Percentiles rank a stretch among this genome's conserved stretches.
Conservation (phyloP, 139 green algal genomes). For the Spirogloea muscicola region DNA sequence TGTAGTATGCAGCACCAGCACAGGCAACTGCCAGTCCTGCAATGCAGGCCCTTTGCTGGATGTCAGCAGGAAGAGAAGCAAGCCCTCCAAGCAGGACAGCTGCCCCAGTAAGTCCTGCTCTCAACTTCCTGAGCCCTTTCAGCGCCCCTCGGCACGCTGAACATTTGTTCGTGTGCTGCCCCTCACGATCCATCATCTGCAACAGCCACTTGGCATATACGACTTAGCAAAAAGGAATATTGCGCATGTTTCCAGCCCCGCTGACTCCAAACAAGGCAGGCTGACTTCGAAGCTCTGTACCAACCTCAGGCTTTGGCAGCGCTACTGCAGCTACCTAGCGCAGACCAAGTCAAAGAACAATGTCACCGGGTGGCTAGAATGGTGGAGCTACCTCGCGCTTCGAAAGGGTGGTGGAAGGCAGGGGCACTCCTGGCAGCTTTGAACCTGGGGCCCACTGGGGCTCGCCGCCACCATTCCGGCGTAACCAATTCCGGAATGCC, state of each 20-base stretch:
- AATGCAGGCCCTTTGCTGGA: background rate
- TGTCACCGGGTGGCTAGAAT: no score
- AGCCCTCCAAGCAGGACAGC: conserved; percentile 9
- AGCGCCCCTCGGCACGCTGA: conserved; percentile 8
- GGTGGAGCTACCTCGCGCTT: conserved; percentile 26
- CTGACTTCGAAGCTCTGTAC: no score
- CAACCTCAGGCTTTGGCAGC: no score
- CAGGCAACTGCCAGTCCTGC: background rate
- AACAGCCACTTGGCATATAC: no score
- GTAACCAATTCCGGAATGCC: conserved; percentile 46
- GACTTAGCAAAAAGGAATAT: no score
- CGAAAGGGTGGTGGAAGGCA: conserved; percentile 13
- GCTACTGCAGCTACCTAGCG: no score
- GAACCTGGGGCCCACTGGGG: conserved; percentile 19
- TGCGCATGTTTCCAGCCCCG: no score
- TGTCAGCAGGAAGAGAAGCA: background rate
- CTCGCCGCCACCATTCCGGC: conserved; percentile 21
- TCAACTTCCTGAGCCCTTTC: background rate
- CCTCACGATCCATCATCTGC: conserved; percentile 29
- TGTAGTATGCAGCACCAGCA: background rate
- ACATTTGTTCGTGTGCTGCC: conserved; percentile 24
- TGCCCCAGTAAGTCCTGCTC: background rate
- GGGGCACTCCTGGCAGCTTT: conserved; percentile 1
- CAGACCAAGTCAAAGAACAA: no score
- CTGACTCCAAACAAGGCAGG: no score